phyloP scores from a whole-genome alignment of 2,329 filamentous ascomycete species.

The Trichoderma sp. region DNA sequence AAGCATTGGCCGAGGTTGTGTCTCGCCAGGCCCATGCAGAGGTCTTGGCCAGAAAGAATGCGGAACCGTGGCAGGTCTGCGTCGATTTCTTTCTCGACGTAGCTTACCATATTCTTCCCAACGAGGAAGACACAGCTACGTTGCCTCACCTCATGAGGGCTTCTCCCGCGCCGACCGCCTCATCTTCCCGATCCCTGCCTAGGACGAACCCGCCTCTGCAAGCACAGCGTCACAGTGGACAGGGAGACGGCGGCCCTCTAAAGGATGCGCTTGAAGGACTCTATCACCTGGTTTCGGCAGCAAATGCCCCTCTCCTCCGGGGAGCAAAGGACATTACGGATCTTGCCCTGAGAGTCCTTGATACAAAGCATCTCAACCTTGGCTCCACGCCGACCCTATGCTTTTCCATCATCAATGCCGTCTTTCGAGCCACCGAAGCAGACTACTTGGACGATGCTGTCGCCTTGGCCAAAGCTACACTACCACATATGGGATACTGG shows the following conservation, averaged over 20 bases:
- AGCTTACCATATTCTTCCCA: conserved; percentile 50
- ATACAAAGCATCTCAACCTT: conserved; percentile 58
- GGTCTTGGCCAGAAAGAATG: conserved; percentile 62
- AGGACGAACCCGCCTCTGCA: conserved; percentile 39
- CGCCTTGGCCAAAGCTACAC: conserved; percentile 59
- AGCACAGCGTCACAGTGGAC: conserved; percentile 36
- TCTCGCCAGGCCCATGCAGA: conserved; percentile 77
- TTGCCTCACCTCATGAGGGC: conserved; percentile 41
- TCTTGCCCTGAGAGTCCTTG: conserved; percentile 63
- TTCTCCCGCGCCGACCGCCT: conserved; percentile 51
- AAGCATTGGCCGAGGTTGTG: conserved; percentile 70
- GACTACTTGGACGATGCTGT: conserved; percentile 68
- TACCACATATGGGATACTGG: conserved; percentile 73
- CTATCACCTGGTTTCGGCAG: conserved; percentile 61
- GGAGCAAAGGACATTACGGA: conserved; percentile 59
- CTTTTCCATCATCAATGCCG: conserved; percentile 73
- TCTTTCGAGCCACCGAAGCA: conserved; percentile 66
- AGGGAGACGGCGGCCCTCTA: conserved; percentile 40
- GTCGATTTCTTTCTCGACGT: conserved; percentile 73
- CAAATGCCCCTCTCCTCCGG: conserved; percentile 67
- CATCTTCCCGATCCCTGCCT: conserved; percentile 37
- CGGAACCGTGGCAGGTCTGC: conserved; percentile 67
- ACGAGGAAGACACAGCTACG: conserved; percentile 44
- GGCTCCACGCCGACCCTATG: conserved; percentile 69
- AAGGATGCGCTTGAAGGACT: conserved; percentile 62